phyloP scores from a whole-genome alignment of 495 filamentous ascomycete species.

The Penicillium bovifimosum region DNA sequence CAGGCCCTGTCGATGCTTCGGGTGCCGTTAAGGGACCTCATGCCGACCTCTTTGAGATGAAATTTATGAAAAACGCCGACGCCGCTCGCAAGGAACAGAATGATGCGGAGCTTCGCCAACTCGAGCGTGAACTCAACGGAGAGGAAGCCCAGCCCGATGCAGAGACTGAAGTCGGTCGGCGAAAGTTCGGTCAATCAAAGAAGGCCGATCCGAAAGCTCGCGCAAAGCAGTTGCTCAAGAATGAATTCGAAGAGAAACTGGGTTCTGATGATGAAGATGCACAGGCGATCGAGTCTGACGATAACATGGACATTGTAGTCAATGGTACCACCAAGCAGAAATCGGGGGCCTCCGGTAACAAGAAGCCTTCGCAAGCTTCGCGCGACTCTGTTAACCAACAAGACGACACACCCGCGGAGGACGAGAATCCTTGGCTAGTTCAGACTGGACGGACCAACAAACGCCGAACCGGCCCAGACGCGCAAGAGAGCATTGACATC shows the following conservation, averaged over 20 bases:
- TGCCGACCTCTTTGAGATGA: conserved; percentile 63
- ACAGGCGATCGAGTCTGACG: conserved; percentile 17
- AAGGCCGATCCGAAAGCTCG: conserved; percentile 22
- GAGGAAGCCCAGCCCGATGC: conserved; percentile 53
- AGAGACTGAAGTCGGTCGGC: conserved; percentile 55
- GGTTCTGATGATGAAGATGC: conserved; percentile 49
- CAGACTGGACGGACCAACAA: conserved; percentile 38
- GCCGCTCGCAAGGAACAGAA: conserved; percentile 69
- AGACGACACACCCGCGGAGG: conserved; percentile 19
- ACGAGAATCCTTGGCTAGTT: conserved; percentile 49
- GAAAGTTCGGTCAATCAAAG: conserved; percentile 54
- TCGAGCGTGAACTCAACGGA: conserved; percentile 65
- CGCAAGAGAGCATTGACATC: conserved; percentile 38
- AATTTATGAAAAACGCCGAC: conserved; percentile 91
- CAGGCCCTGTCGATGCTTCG: conserved; percentile 33
- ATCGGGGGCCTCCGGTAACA: conserved; percentile 10
- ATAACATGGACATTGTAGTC: conserved; percentile 20
- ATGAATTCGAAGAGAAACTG: conserved; percentile 56
- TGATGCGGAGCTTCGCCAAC: conserved; percentile 68
- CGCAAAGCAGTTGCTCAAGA: conserved; percentile 25
- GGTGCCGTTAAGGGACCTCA: conserved; percentile 35
- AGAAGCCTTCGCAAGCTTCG: conserved; percentile 15
- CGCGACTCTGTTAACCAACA: conserved; percentile 15
- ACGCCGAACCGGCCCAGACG: conserved; percentile 25
- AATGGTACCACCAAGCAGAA: conserved; percentile 23